A percentile compares a stretch with the other conserved stretches of the same genome.
phyloP scores from a whole-genome alignment of 192 early-diverging fungal species.

The Globomyces pollinis-pini region DNA sequence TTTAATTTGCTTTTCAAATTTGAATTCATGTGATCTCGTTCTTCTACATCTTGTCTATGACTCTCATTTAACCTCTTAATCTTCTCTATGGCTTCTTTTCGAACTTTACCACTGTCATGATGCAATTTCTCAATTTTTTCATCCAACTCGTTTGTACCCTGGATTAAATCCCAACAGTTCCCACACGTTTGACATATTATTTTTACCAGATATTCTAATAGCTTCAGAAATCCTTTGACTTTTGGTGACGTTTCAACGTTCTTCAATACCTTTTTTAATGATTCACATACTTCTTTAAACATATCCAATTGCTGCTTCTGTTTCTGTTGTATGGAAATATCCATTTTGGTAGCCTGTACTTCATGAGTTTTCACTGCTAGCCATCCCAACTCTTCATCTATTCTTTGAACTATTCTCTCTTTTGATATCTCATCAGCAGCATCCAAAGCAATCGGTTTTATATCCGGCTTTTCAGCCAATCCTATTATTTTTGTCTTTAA shows the following conservation, averaged over 20 bases:
- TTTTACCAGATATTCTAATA: background rate
- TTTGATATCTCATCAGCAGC: background rate
- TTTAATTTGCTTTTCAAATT: conserved; percentile 1
- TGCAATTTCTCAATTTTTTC: background rate
- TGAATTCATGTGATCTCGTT: background rate
- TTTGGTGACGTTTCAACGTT: background rate
- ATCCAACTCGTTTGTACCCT: background rate
- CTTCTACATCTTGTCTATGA: background rate
- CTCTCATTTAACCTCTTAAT: background rate
- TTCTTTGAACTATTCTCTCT: background rate
- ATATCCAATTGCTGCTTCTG: background rate
- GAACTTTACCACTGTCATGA: background rate
- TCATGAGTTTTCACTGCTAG: background rate
- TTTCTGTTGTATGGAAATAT: background rate
- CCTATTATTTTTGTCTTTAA: conserved; percentile 1
- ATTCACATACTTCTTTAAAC: background rate
- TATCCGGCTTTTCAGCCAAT: background rate
- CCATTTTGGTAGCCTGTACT: background rate
- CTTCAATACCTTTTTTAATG: background rate
- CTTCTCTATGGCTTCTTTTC: conserved; percentile 4
- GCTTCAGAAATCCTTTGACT: background rate
- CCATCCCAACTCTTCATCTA: conserved; percentile 5
- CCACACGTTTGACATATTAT: background rate
- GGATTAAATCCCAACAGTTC: background rate
- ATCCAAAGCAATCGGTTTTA: background rate